phyloP scores from a whole-genome alignment of 805 yeast species.

The Nakazawaea peltata region DNA sequence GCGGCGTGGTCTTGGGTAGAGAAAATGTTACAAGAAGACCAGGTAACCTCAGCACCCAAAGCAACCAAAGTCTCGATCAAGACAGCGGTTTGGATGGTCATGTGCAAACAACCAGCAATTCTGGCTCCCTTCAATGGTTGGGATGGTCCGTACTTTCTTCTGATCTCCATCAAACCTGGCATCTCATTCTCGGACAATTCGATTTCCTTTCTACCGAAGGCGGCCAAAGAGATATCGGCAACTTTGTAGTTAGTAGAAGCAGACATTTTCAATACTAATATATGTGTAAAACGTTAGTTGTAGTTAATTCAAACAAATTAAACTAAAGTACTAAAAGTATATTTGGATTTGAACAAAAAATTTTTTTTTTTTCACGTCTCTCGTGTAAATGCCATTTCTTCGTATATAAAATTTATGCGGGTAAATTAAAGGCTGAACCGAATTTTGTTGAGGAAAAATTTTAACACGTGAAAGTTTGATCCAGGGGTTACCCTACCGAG shows the following conservation, averaged over 20 bases:
- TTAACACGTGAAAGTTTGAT: too few species aligned
- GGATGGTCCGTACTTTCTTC: conserved; percentile 80
- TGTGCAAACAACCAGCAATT: conserved; percentile 98
- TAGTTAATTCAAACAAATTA: not conserved
- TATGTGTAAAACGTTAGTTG: not conserved
- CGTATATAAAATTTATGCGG: too few species aligned
- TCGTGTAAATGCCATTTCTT: too few species aligned
- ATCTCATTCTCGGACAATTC: conserved; percentile 98
- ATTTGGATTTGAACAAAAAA: too few species aligned
- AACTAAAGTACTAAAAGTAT: too few species aligned
- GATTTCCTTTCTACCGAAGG: conserved; percentile 99
- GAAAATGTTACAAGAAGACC: conserved; percentile 99
- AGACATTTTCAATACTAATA: conserved; percentile 29
- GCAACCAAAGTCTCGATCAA: conserved; percentile 95
- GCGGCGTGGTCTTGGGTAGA: conserved; percentile 99
- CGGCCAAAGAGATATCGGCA: conserved; percentile 97
- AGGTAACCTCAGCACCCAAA: conserved; percentile 98
- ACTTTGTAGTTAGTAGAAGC: conserved; percentile 81
- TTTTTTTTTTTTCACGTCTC: too few species aligned
- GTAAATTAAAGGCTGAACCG: too few species aligned
- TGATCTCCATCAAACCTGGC: conserved; percentile 99
- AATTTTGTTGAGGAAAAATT: too few species aligned
- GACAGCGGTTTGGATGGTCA: conserved; percentile 99
- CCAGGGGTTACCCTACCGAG: too few species aligned
- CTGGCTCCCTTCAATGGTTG: conserved; percentile 98